Conservation (phyloP, 2,329 filamentous ascomycete species). For the Cercospora beticola region DNA sequence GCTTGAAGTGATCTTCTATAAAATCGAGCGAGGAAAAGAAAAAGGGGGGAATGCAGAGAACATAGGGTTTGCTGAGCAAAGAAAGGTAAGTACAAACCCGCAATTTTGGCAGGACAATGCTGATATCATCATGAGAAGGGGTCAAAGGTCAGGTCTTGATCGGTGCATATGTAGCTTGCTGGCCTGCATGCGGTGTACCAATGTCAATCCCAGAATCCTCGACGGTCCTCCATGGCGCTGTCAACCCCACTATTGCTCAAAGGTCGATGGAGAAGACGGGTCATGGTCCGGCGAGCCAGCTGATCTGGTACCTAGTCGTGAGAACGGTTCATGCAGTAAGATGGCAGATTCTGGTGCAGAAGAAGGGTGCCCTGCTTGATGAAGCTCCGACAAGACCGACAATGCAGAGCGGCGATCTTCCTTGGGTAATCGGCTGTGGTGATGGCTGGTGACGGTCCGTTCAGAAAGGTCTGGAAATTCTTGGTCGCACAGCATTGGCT, state of each 20-base stretch:
- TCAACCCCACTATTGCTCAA: not conserved
- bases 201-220: not conserved
- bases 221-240: not conserved
- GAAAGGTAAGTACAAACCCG: not conserved
- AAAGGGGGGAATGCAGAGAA: not conserved
- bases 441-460: not conserved
- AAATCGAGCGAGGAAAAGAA: not conserved
- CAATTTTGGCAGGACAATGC: not conserved
- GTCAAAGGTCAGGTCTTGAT: not conserved
- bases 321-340: not conserved
- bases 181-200: not conserved
- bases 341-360: not conserved
- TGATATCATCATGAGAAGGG: not conserved
- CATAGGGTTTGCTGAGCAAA: not conserved
- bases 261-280: not conserved
- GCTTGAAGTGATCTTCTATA: not conserved
- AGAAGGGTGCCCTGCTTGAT: not conserved
- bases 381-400: not conserved
- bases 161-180: not conserved
- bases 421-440: not conserved
- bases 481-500: not conserved
- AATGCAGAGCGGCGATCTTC: not conserved
- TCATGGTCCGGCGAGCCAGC: not conserved
- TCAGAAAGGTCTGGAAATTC: not conserved
- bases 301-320: not conserved